phyloP scores from a whole-genome alignment of 495 filamentous ascomycete species.

The Aspergillus ostianus region DNA sequence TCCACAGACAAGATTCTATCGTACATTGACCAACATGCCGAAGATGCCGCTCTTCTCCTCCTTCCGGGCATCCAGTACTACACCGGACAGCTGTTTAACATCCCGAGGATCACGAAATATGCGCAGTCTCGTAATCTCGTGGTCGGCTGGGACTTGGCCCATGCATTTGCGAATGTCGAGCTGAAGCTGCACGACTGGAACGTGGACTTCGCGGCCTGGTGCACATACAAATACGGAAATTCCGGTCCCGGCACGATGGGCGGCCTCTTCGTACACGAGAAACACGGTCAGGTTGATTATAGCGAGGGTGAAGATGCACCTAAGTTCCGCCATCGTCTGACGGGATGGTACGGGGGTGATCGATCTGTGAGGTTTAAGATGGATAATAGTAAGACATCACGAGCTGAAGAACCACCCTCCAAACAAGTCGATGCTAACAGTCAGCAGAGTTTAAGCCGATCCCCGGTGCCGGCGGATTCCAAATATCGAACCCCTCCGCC shows the following conservation, averaged over 20 bases:
- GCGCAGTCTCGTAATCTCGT: slow-evolving; percentile 73
- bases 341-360: slow-evolving; percentile 89
- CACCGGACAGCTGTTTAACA: slow-evolving; percentile 87
- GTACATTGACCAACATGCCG: slow-evolving; percentile 71
- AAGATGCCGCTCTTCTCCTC: slow-evolving; percentile 73
- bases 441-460: slow-evolving; percentile 68
- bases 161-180: slow-evolving; percentile 88
- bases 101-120: slow-evolving; percentile 76
- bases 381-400: slow-evolving; percentile 55
- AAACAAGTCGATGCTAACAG: slow-evolving; percentile 13
- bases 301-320: slow-evolving; percentile 40
- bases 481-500: slow-evolving; percentile 59
- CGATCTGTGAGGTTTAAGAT: slow-evolving; percentile 75
- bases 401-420: neutral
- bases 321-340: slow-evolving; percentile 58
- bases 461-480: slow-evolving; percentile 60
- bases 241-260: slow-evolving; percentile 83
- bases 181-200: slow-evolving; percentile 86
- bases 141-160: slow-evolving; percentile 92
- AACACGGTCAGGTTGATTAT: slow-evolving; percentile 58
- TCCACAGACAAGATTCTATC: slow-evolving; percentile 72
- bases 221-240: slow-evolving; percentile 96
- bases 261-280: slow-evolving; percentile 82
- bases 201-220: slow-evolving; percentile 94
- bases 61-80: slow-evolving; percentile 95